Evolutionary conservation across 1,139 yeast species (phyloP).

Genomic region (Pneumocystis canis): DNA sequence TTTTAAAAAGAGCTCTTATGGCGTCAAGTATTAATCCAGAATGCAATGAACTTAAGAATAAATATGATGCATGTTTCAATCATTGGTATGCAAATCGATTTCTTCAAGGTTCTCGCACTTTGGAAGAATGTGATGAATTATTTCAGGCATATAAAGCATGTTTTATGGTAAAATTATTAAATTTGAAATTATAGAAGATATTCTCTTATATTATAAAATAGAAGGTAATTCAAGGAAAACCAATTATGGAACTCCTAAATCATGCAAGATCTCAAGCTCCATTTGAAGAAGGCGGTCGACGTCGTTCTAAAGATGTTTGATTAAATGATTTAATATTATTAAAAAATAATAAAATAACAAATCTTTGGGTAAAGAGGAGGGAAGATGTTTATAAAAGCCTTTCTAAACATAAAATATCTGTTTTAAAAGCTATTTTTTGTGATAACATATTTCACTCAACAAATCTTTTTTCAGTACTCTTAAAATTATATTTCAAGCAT

Average conservation of each 20-base stretch:
- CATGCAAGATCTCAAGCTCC: background rate
- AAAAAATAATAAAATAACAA: background rate
- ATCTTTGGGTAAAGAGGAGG: background rate
- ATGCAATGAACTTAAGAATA: slow-evolving; percentile 11
- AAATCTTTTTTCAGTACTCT: too few species aligned
- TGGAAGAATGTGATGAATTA: slow-evolving; percentile 12
- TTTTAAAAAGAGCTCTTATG: background rate
- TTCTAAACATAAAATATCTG: background rate
- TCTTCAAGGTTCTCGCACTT: slow-evolving; percentile 11
- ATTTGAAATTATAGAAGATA: too few species aligned
- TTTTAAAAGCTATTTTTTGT: background rate
- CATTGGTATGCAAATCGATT: slow-evolving; percentile 14
- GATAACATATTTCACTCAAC: too few species aligned
- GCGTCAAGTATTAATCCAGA: slow-evolving; percentile 12
- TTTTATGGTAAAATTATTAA: background rate
- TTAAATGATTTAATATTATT: background rate
- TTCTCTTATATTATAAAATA: background rate
- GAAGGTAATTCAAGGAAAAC: background rate
- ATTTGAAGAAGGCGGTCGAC: background rate
- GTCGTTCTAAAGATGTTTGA: background rate
- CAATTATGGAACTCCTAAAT: background rate
- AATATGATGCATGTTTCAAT: slow-evolving; percentile 14
- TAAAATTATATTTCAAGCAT: background rate
- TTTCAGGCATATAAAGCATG: slow-evolving; percentile 12
- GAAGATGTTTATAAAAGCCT: background rate